A percentile compares a stretch with the other conserved stretches of the same genome.
phyloP scores from a whole-genome alignment of 495 filamentous ascomycete species.

The Podospora sp. region DNA sequence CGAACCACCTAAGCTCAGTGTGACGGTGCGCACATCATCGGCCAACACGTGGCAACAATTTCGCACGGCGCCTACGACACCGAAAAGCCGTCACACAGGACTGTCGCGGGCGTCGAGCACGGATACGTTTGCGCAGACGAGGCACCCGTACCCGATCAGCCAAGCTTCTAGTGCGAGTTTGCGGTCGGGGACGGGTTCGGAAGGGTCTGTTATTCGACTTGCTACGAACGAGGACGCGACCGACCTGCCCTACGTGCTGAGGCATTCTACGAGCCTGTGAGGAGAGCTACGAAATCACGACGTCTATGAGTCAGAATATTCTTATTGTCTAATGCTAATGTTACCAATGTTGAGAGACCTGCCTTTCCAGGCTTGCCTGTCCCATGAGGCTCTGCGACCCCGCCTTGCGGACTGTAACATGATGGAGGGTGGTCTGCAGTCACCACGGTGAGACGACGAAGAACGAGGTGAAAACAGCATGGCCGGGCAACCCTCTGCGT shows the following conservation, averaged over 20 bases:
- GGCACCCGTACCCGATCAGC: conserved; percentile 42
- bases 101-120: conserved; percentile 38
- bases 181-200: conserved; percentile 28
- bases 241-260: conserved; percentile 48
- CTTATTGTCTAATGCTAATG: conserved; percentile 21
- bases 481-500: background rate
- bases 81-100: conserved; percentile 42
- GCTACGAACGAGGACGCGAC: conserved; percentile 39
- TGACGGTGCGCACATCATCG: conserved; percentile 39
- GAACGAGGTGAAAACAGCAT: background rate
- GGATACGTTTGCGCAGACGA: conserved; percentile 50
- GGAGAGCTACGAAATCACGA: background rate
- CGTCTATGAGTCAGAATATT: background rate
- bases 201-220: conserved; percentile 41
- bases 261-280: conserved; percentile 23
- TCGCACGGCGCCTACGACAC: conserved; percentile 57
- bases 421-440: background rate
- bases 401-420: background rate
- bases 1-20: conserved; percentile 11
- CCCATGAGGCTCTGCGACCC: background rate
- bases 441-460: background rate
- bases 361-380: background rate
- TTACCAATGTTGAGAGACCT: background rate
- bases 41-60: conserved; percentile 44
- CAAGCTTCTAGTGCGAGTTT: conserved; percentile 45